These are phyloP conservation scores for Phytophthora colocasiae DNA, from an alignment of 352 stramenopile genomes.

Conservation along the genomic window DNA sequence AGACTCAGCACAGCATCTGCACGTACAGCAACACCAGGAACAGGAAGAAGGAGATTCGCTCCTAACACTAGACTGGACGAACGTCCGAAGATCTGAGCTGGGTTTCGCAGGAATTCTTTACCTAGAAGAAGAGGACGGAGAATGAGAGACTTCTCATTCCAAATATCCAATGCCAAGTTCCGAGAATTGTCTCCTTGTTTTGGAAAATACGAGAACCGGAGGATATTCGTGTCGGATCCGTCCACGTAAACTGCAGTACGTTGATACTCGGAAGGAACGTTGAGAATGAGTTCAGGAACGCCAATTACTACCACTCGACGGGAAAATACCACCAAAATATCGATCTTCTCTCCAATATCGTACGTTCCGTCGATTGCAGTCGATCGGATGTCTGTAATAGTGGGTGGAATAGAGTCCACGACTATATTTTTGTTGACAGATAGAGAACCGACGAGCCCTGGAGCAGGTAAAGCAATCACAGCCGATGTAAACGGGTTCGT, in stretches of 20 bases:
- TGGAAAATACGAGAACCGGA: constrained; percentile 66
- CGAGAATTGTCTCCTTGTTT: constrained; percentile 49
- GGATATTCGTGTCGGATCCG: constrained; percentile 50
- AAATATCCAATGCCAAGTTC: constrained; percentile 51
- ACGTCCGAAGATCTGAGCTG: constrained; percentile 49
- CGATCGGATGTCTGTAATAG: constrained; percentile 53
- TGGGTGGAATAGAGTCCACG: constrained; percentile 56
- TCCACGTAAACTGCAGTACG: constrained; percentile 59
- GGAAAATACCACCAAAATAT: constrained; percentile 66
- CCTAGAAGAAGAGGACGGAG: constrained; percentile 43
- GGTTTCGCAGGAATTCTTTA: constrained; percentile 29
- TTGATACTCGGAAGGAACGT: constrained; percentile 40
- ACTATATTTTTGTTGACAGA: constrained; percentile 48
- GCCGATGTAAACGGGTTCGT: constrained; percentile 56
- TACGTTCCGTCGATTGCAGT: constrained; percentile 62
- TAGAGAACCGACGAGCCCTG: constrained; percentile 53
- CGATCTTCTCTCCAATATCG: constrained; percentile 61
- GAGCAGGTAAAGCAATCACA: constrained; percentile 49
- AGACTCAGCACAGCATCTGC: constrained; percentile 65
- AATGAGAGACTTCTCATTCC: constrained; percentile 52
- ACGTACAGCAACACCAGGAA: constrained; percentile 48
- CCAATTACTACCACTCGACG: constrained; percentile 52
- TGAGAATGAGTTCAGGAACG: constrained; percentile 57
- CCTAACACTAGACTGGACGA: constrained; percentile 40
- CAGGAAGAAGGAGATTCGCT: constrained; percentile 58